phyloP scores from a whole-genome alignment of 2,329 filamentous ascomycete genomes.

The Colletotrichum sp. region DNA sequence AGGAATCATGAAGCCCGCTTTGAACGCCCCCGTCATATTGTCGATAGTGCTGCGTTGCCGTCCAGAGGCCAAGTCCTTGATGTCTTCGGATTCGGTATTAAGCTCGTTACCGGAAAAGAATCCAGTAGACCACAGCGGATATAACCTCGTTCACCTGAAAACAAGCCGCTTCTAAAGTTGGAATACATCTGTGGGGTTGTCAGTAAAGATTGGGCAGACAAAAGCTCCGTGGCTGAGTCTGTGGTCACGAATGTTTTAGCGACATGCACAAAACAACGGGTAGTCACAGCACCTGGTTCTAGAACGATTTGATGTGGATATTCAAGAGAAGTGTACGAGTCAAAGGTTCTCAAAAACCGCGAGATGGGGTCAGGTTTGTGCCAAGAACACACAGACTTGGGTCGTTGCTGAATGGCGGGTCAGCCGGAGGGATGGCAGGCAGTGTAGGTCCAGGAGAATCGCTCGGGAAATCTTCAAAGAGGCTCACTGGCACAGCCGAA shows the following conservation, averaged over 20 bases:
- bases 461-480: neutral
- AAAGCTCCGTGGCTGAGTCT: too few relatives aligned
- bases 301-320: too few relatives aligned
- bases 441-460: rapidly evolving
- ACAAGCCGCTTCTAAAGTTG: too few relatives aligned
- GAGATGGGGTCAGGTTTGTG: neutral
- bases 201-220: too few relatives aligned
- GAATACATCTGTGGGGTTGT: too few relatives aligned
- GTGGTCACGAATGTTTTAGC: too few relatives aligned
- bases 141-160: rapidly evolving
- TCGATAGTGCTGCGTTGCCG: neutral
- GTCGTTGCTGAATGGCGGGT: neutral
- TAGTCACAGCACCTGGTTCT: too few relatives aligned
- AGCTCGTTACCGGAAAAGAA: rapidly evolving
- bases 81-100: neutral
- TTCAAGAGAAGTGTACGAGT: neutral
- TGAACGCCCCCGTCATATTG: rapidly evolving
- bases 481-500: too few relatives aligned
- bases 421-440: neutral
- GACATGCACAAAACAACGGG: too few relatives aligned
- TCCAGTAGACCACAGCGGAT: too few relatives aligned
- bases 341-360: neutral
- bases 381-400: neutral
- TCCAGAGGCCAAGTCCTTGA: rapidly evolving
- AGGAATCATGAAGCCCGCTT: neutral